Base-by-base conservation (phyloP, 352 stramenopile species). In the Pseudoperonospora humuli region DNA sequence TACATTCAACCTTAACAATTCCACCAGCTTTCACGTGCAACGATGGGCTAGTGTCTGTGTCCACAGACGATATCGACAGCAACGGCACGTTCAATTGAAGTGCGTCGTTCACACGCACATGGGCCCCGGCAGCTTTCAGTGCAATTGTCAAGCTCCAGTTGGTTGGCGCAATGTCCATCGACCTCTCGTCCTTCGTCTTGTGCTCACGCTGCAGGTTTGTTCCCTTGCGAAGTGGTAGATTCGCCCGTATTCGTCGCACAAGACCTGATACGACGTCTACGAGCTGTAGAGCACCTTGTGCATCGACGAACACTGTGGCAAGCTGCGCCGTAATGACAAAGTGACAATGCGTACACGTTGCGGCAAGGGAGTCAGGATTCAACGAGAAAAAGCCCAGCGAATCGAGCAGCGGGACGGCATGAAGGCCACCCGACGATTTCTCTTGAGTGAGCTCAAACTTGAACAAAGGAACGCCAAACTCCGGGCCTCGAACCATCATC, bases 91-190 rank as follows among this genome's bases (percentile, higher is more conserved):
- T 56, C 18, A 70, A 19, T 38, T 47, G 27, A 2, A 74, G 50
- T 27, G 61, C 35, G 11, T 64, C 43, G 17, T 70, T 74, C 27
- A 68, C 29, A 33, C 15, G 34, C 42, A 74, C 23, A 21, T 44
- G 40, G 20, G 34, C 51, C 45, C 64, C 64, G 14, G 20, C 37
- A 65, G 38, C 37, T 26, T 38, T 63, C 28, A 63, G 14, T 31
- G 63, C 36, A 13, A 74, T 19, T 31, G 13, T 44, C 31, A 70
- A 40, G 11, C 14, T 34, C 64, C 64, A 74, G 17, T 21, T 20
- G 18, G 63, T 70, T 41, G 47, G 39, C 33, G 23, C 19, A n/a
- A 18, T 42, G 10, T 23, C 20, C n/a, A 23, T 14, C 5, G 13
- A 14, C 32, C 39, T 23, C 4, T 25, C 20, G 20, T 41, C 28